phyloP scores from a whole-genome alignment of 331 rosid species.

The Pyracantha coccinea region DNA sequence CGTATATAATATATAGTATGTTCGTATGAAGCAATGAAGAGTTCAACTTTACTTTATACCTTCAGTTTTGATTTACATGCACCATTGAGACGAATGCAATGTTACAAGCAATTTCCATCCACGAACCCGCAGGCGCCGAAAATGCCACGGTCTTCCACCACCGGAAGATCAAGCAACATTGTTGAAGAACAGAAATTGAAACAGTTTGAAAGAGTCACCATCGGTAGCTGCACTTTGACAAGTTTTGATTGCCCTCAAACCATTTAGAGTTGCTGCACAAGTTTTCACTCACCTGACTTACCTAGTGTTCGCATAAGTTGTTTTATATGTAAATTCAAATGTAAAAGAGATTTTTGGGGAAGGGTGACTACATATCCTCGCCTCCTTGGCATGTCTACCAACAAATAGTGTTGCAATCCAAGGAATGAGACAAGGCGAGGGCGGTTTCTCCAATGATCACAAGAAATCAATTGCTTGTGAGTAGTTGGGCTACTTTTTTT shows the following conservation, averaged over 20 bases:
- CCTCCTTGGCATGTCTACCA: no score
- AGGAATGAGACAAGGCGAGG: neutral
- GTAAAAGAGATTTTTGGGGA: neutral
- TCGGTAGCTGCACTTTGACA: slow-evolving; percentile 10
- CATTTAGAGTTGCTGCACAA: neutral
- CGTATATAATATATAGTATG: no score
- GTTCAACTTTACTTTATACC: neutral
- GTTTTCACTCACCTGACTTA: neutral
- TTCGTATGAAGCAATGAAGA: no score
- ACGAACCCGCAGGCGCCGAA: no score
- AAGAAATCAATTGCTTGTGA: no score
- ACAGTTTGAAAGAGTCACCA: slow-evolving; percentile 3
- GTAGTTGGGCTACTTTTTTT: no score
- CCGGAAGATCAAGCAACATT: no score
- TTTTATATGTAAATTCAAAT: neutral
- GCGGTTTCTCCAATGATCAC: no score
- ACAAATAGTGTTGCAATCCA: no score
- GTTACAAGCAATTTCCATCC: no score
- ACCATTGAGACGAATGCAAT: slow-evolving; percentile 32
- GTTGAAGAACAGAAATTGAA: slow-evolving; percentile 49
- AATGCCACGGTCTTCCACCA: no score
- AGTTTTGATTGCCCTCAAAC: neutral
- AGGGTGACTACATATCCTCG: neutral
- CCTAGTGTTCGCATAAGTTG: neutral
- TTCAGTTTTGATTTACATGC: slow-evolving; percentile 15